Conservation (phyloP, 2,329 filamentous ascomycete genomes). For the Fusarium sterilihyphosum region DNA sequence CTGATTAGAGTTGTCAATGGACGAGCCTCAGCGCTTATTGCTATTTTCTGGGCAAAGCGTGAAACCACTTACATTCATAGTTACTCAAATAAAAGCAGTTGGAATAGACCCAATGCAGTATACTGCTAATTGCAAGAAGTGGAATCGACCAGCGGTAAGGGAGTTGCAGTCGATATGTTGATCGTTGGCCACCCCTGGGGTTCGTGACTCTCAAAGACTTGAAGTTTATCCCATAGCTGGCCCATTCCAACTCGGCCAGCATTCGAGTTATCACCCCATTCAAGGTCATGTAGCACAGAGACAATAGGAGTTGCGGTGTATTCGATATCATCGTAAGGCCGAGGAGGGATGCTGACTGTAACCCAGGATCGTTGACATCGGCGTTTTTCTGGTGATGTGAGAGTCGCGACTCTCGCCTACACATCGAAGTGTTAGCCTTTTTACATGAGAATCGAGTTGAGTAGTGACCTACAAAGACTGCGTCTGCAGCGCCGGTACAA, state of each 20-base stretch:
- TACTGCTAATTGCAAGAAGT: neutral
- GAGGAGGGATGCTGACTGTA: neutral
- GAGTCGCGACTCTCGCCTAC: neutral
- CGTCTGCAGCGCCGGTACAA: neutral
- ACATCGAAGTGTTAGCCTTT: rapidly evolving
- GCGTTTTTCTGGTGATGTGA: neutral
- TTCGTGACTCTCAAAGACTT: neutral
- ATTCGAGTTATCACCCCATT: neutral
- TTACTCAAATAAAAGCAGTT: neutral
- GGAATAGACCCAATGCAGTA: neutral
- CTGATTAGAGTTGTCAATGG: neutral
- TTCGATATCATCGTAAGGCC: neutral
- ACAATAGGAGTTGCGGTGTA: neutral
- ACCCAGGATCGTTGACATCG: neutral
- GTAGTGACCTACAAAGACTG: neutral
- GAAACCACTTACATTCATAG: neutral
- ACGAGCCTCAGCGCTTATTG: rapidly evolving
- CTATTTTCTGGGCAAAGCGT: neutral
- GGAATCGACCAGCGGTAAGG: neutral
- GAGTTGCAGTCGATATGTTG: neutral
- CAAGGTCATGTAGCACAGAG: neutral
- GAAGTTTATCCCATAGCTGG: neutral
- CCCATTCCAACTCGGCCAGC: neutral
- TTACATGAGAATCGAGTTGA: neutral
- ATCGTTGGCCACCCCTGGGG: neutral